These are phyloP conservation scores for Exophiala sp. DNA, from an alignment of 2,329 filamentous ascomycete species.

Conservation along the genomic window DNA sequence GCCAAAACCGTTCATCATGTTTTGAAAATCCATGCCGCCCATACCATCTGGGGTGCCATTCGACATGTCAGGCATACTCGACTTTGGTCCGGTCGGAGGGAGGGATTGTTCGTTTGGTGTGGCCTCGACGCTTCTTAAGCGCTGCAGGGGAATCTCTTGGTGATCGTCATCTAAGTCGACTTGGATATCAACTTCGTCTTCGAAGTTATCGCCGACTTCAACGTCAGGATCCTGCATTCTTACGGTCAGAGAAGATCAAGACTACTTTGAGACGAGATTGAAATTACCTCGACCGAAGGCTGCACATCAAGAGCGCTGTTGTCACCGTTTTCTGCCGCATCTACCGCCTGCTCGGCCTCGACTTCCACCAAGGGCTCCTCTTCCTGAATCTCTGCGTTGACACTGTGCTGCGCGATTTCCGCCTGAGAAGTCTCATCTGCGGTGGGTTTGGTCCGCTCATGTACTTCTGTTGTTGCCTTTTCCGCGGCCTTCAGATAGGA, in stretches of 20 bases:
- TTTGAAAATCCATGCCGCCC: constrained; percentile 47
- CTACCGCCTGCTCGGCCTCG: constrained; percentile 6
- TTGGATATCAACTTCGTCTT: constrained; percentile 28
- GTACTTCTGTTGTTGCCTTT: constrained; percentile 71
- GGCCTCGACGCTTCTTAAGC: constrained; percentile 8
- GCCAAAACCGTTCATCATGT: constrained; percentile 52
- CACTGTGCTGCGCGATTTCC: not conserved
- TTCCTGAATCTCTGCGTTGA: constrained; percentile 8
- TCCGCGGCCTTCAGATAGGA: constrained; percentile 88
- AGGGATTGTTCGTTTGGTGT: constrained; percentile 9
- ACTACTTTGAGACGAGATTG: not conserved
- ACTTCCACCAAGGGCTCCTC: not conserved
- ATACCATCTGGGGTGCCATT: constrained; percentile 7
- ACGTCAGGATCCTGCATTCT: constrained; percentile 14
- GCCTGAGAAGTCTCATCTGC: constrained; percentile 6
- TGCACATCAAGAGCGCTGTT: constrained; percentile 15
- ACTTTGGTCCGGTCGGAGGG: constrained; percentile 3
- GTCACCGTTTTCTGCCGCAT: constrained; percentile 20
- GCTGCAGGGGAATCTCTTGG: constrained; percentile 16
- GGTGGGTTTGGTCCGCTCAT: constrained; percentile 44
- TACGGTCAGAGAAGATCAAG: not conserved
- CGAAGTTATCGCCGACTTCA: constrained; percentile 15
- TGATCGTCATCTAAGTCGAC: constrained; percentile 27
- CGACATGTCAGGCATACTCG: constrained; percentile 8
- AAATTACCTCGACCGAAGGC: constrained; percentile 24